A percentile compares a stretch with the other conserved stretches of the same genome.
Conservation (phyloP, 257 asterid species). For the Primulina eburnea region DNA sequence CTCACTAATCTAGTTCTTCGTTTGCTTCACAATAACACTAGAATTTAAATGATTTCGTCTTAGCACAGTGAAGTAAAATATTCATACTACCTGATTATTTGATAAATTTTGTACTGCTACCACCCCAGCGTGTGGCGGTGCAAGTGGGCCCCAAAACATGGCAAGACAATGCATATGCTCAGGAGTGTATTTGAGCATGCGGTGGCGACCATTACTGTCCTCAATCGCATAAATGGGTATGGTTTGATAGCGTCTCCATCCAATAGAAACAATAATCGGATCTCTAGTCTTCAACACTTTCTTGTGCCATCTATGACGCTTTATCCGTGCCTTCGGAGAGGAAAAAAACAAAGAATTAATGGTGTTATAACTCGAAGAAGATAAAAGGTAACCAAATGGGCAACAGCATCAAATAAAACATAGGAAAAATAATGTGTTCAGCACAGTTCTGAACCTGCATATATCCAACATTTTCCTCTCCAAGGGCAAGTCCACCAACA, state of each 20-base stretch:
- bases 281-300: conserved; percentile 94
- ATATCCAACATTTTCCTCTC: conserved; percentile 91
- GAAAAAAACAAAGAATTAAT: conserved; percentile 7
- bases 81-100: conserved; percentile 64
- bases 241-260: conserved; percentile 99
- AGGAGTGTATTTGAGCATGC: conserved; percentile 98
- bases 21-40: not conserved
- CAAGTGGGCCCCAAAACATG: conserved; percentile 99
- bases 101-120: conserved; percentile 88
- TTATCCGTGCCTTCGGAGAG: conserved; percentile 64
- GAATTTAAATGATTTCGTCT: conserved; percentile 5
- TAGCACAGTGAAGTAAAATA: conserved; percentile 7
- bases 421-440: not conserved
- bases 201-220: conserved; percentile 86
- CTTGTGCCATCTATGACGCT: conserved; percentile 98
- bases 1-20: not conserved
- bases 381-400: conserved; percentile 6
- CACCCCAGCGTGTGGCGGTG: conserved; percentile 91
- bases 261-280: conserved; percentile 91
- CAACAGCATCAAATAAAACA: not conserved
- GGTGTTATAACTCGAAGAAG: not conserved
- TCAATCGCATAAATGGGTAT: conserved; percentile 85
- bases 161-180: conserved; percentile 99
- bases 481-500: conserved; percentile 88
- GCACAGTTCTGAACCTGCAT: conserved; percentile 71